Evolutionary conservation across 768 basidiomycete genomes (phyloP), one percentile per base, ranked within the genome.

Genomic region (Lactifluus echinatus): DNA sequence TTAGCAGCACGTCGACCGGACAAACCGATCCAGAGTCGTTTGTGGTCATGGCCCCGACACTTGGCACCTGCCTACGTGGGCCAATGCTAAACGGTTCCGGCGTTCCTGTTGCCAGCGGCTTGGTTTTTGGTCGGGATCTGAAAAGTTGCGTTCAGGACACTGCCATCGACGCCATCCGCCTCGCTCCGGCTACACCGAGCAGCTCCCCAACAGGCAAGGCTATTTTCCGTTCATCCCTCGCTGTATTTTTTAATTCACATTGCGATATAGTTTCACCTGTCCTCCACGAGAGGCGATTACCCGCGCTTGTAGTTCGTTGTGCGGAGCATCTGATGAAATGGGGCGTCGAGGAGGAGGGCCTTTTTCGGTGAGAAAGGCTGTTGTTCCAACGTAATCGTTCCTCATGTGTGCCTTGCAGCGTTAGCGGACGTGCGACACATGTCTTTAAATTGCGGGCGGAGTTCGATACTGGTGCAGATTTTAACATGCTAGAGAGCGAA

Each of bases 391-490:
- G 21, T 31, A 36, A 39, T 19, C 42, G 29, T 49, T 42, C 28
- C 57, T 61, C 33, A 55, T 40, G 21, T 49, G 21, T 10, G 44
- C 45, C 56, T 48, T 70, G 63, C 65, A 90, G 94, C 53, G 82
- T 96, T 55, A 85, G 79, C 56, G 94, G 94, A 14, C 80, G 91
- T 56, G 80, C 89, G 28, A 83, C 85, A 15, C 93, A 96, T 72
- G 79, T 91, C 26, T 72, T 79, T 23, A 85, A 80, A 66, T 70
- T 96, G 63, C 76, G 87, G 29, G 73, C 76, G 19, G 90, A 92
- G 67, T 95, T 94, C 66, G 92, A 94, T 69, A 80, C 81, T 23
- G 90, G 93, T 56, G 87, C 85, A 50, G 94, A 97, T 72, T 91
- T 85, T 65, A 85, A 93, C 66, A 80, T 97, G 73, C 72, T 76